Percentiles rank a stretch among this genome's conserved stretches.
Conservation (phyloP, 208 protist species). For the Crithidia brevicula region DNA sequence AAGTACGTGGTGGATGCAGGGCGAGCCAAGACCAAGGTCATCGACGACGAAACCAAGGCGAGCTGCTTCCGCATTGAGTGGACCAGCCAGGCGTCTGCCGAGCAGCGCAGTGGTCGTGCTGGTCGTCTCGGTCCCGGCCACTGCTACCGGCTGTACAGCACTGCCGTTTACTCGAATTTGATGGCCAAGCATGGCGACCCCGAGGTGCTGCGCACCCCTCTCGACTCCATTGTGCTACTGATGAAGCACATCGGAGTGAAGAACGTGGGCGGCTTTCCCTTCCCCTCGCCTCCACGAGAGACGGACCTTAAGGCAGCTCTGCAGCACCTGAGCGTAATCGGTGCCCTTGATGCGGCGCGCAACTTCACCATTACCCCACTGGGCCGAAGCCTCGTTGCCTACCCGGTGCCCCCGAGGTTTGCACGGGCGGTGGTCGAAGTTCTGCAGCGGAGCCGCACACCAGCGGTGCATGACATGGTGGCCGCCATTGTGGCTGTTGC, state of each 20-base stretch:
- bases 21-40: slow-evolving; percentile 96
- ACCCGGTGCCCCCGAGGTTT: slow-evolving; percentile 87
- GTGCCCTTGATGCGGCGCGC: slow-evolving; percentile 57
- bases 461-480: slow-evolving; percentile 39
- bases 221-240: slow-evolving; percentile 92
- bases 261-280: slow-evolving; percentile 87
- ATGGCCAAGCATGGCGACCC: slow-evolving; percentile 96
- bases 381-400: slow-evolving; percentile 70
- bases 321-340: slow-evolving; percentile 76
- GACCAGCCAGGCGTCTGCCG: slow-evolving; percentile 96
- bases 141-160: slow-evolving; percentile 98
- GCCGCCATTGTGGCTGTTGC: slow-evolving; percentile 65
- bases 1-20: slow-evolving; percentile 99
- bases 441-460: slow-evolving; percentile 33
- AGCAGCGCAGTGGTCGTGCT: slow-evolving; percentile 97
- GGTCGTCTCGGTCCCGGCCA: slow-evolving; percentile 96
- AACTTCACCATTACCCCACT: slow-evolving; percentile 69
- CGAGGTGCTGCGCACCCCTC: slow-evolving; percentile 93
- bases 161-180: slow-evolving; percentile 96
- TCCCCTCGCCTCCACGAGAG: slow-evolving; percentile 79
- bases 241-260: slow-evolving; percentile 93
- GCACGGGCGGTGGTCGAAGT: slow-evolving; percentile 75
- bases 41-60: slow-evolving; percentile 97
- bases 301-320: slow-evolving; percentile 73
- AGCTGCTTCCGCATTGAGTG: slow-evolving; percentile 97